Evolutionary conservation across 768 basidiomycete genomes (phyloP).

Genomic region (Pilatotrama ljubarskyi): DNA sequence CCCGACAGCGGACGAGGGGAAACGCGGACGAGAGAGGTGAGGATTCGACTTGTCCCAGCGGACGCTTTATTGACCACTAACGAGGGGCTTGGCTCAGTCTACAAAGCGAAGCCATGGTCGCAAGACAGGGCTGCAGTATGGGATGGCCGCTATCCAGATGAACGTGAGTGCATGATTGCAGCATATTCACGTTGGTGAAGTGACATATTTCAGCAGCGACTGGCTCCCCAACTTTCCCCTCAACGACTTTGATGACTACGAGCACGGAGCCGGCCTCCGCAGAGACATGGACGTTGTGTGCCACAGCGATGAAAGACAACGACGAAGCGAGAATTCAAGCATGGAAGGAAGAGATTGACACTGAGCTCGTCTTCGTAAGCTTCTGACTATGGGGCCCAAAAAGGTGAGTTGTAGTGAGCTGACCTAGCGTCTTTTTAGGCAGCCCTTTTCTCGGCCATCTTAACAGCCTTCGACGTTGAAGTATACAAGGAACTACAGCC

Average conservation of each 20-base stretch:
- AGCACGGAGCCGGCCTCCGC: background rate
- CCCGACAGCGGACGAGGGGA: too few relatives aligned
- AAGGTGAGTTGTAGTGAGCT: background rate
- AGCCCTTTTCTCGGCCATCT: slow-evolving; percentile 16
- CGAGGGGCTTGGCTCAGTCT: too few relatives aligned
- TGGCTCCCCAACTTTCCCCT: background rate
- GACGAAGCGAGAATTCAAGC: slow-evolving; percentile 18
- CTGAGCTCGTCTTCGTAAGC: slow-evolving; percentile 28
- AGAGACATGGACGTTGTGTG: slow-evolving; percentile 19
- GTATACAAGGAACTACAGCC: slow-evolving; percentile 5
- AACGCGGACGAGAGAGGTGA: too few relatives aligned
- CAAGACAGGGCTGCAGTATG: background rate
- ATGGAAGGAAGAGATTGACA: slow-evolving; percentile 28
- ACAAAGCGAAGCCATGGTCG: background rate
- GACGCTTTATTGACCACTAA: too few relatives aligned
- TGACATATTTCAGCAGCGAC: background rate
- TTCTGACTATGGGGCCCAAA: background rate
- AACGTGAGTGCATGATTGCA: too few relatives aligned
- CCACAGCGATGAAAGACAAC: slow-evolving; percentile 19
- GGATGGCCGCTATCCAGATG: too few relatives aligned
- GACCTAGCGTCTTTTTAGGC: background rate
- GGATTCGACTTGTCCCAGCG: too few relatives aligned
- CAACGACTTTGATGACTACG: background rate
- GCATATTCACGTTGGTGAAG: background rate
- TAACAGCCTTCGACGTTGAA: slow-evolving; percentile 19